Percentiles rank a stretch among this genome's conserved stretches.
These are phyloP conservation scores for Penicillium paradoxum DNA, from an alignment of 495 filamentous ascomycete species.

Conservation along the genomic window DNA sequence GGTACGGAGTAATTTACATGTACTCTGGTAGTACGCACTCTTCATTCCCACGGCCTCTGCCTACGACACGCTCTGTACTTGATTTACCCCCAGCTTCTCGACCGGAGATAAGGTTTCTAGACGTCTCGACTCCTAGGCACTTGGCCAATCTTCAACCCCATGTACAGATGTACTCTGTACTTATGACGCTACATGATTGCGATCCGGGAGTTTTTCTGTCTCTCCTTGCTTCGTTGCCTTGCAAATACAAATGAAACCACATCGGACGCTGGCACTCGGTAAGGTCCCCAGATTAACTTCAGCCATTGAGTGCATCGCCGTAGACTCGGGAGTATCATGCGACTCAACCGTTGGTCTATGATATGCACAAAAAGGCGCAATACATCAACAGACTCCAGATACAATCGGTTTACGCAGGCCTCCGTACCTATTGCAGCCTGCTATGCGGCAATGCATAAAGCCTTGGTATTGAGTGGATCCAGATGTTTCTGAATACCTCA, in stretches of 20 bases:
- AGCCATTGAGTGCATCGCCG: conserved; percentile 7
- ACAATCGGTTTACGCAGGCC: not conserved
- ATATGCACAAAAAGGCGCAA: not conserved
- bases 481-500: not conserved
- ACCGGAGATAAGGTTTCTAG: conserved; percentile 24
- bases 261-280: conserved; percentile 2
- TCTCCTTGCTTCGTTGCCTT: conserved; percentile 24
- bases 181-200: not conserved
- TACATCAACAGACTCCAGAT: conserved; percentile 5
- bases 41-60: conserved; percentile 3
- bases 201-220: conserved; percentile 12
- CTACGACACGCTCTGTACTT: conserved; percentile 15
- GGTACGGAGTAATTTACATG: not conserved
- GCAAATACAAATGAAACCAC: not conserved
- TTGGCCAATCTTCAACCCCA: too few relatives aligned
- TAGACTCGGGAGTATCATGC: conserved; percentile 9
- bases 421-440: not conserved
- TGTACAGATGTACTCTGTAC: too few relatives aligned
- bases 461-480: not conserved
- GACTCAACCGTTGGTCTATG: conserved; percentile 24
- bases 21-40: not conserved
- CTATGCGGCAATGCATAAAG: not conserved
- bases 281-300: conserved; percentile 15
- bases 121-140: conserved; percentile 10
- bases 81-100: conserved; percentile 19